Percentiles rank a stretch among this genome's conserved stretches.
phyloP scores from a whole-genome alignment of 352 stramenopile genomes.

The Phytopythium oedochilum region DNA sequence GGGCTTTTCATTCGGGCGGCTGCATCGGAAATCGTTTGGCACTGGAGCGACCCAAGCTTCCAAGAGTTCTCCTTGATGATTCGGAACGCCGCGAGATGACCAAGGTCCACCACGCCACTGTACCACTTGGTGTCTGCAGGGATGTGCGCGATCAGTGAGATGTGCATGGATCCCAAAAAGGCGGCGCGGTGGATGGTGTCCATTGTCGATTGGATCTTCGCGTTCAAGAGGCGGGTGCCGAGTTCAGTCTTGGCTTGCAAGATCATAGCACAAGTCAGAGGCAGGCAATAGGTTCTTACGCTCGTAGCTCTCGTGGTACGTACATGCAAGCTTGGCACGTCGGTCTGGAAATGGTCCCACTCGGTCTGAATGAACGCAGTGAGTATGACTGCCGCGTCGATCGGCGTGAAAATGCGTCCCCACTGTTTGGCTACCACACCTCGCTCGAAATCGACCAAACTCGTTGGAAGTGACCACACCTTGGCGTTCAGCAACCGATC shows the following conservation, averaged over 20 bases:
- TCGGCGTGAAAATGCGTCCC: slow-evolving; percentile 14
- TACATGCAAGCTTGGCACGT: slow-evolving; percentile 29
- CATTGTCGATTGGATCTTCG: slow-evolving; percentile 10
- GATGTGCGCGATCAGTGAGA: slow-evolving; percentile 25
- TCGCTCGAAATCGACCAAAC: slow-evolving; percentile 3
- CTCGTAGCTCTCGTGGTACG: neutral
- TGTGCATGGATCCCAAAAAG: slow-evolving; percentile 19
- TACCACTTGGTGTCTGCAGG: slow-evolving; percentile 23
- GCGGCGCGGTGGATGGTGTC: slow-evolving; percentile 25
- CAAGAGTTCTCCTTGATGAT: slow-evolving; percentile 29
- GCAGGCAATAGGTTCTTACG: too few species aligned
- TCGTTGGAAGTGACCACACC: neutral
- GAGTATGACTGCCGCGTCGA: slow-evolving; percentile 18
- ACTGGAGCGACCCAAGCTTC: slow-evolving; percentile 3
- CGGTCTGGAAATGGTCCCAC: slow-evolving; percentile 27
- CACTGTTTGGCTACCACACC: slow-evolving; percentile 8
- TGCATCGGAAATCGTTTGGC: neutral
- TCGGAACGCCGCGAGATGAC: slow-evolving; percentile 13
- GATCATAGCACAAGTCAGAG: neutral
- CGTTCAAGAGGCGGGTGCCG: slow-evolving; percentile 14
- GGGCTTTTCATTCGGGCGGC: neutral
- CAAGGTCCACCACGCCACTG: slow-evolving; percentile 14
- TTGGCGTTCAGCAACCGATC: neutral
- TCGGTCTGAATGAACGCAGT: slow-evolving; percentile 31
- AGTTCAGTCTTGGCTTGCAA: too few species aligned